Conservation (phyloP, 495 filamentous ascomycete species). For the Cenococcum geophilum region DNA sequence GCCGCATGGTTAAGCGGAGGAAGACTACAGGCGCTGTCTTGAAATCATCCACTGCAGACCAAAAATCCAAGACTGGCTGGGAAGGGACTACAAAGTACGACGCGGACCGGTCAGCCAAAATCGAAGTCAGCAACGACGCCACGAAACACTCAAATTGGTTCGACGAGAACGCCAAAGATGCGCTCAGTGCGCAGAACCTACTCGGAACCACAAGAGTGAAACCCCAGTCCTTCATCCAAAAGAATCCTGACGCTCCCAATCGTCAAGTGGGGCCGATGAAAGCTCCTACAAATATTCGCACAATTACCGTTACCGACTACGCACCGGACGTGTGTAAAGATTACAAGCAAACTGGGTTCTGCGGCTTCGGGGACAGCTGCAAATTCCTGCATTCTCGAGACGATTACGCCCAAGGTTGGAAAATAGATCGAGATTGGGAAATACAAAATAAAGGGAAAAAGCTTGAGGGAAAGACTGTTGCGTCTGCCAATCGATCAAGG, state of each 20-base stretch:
- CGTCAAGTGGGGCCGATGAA: slow-evolving; percentile 78
- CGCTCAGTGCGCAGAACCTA: slow-evolving; percentile 53
- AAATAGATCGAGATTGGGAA: slow-evolving; percentile 92
- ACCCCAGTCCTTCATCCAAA: slow-evolving; percentile 62
- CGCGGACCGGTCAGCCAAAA: slow-evolving; percentile 51
- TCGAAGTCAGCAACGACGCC: slow-evolving; percentile 74
- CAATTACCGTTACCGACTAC: slow-evolving; percentile 84
- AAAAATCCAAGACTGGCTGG: slow-evolving; percentile 41
- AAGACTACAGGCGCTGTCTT: slow-evolving; percentile 47
- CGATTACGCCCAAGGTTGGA: slow-evolving; percentile 91
- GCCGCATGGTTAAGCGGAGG: slow-evolving; percentile 69
- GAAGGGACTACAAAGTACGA: slow-evolving; percentile 51
- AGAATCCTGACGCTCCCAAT: slow-evolving; percentile 70
- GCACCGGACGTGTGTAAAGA: slow-evolving; percentile 95
- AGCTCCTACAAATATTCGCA: slow-evolving; percentile 83
- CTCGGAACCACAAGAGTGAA: slow-evolving; percentile 55
- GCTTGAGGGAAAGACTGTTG: slow-evolving; percentile 54
- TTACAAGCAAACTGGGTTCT: slow-evolving; percentile 83
- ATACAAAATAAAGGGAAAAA: slow-evolving; percentile 70
- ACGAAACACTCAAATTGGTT: slow-evolving; percentile 91
- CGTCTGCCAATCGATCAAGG: slow-evolving; percentile 49
- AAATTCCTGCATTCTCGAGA: slow-evolving; percentile 84
- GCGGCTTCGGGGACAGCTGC: slow-evolving; percentile 75
- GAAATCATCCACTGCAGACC: slow-evolving; percentile 47
- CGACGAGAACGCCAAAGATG: slow-evolving; percentile 54